Base-by-base conservation (phyloP, 1,284 basidiomycete genomes). In the Moesziomyces sp. region DNA sequence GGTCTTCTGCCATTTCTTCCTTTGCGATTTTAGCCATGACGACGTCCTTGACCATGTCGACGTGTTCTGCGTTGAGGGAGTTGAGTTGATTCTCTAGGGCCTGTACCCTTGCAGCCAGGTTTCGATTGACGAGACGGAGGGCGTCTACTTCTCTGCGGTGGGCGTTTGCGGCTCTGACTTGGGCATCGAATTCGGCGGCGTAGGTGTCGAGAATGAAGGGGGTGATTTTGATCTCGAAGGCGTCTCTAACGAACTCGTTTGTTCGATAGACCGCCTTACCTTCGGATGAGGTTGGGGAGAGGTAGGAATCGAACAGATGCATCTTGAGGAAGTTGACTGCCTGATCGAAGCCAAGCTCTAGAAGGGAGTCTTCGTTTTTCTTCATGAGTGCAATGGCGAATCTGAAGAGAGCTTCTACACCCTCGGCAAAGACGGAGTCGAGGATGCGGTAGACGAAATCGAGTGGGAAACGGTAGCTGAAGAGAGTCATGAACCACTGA, bases 341-440 rank as follows among this genome's bases (percentile, higher is more conserved):
- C 7, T 67, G 56, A 34, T 84, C 82, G 62, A 83, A 83, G 11
- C 50, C 45, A 23, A 82, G 54, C 24, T 56, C 57, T 24, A 84
- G 58, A 19, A 84, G 54, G 34, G 34, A 38, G 16, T 92, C 90
- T 85, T 99, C 96, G 77, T 95, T 97, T 83, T 91, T 92, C 81
- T 91, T 89, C 58, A 99, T 87, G 5, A 99, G 87, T 16, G 90
- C 91, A 21, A 98, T 87, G 59, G 93, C 93, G 86, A 99, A 99
- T 9, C 94, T 90, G 85, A 99, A 98, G 51, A 98, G 91, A 0
- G 96, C 93, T 84, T 99, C 96, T 60, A 98, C 93, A 4, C 96
- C 96, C 81, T 92, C 97, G 1, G 97, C 97, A 64, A 99, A 90
- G 59, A 94, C 93, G 79, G 92, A 92, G 84, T 96, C 94, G 80